Evolutionary conservation across 2,329 filamentous ascomycete genomes (phyloP).

Genomic region (Stachybotrys elegans): DNA sequence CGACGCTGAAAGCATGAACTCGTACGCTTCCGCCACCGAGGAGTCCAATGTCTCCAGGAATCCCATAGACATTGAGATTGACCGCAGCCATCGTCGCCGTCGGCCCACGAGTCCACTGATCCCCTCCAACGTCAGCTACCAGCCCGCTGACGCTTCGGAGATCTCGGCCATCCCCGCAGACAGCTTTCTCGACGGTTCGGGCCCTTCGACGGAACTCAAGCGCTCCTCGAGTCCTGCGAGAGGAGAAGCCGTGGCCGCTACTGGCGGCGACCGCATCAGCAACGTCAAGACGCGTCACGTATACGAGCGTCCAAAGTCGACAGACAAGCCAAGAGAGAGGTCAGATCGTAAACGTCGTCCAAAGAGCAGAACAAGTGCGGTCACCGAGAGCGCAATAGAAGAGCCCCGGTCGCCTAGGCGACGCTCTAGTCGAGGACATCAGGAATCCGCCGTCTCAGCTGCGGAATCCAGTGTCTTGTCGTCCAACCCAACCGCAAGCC

Average conservation of each 20-base stretch:
- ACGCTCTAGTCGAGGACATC: slow-evolving; percentile 45
- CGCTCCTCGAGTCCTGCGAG: slow-evolving; percentile 38
- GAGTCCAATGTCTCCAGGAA: slow-evolving; percentile 72
- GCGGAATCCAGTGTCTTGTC: slow-evolving; percentile 51
- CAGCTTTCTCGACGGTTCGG: slow-evolving; percentile 57
- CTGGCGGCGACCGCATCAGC: slow-evolving; percentile 35
- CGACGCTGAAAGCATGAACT: slow-evolving; percentile 64
- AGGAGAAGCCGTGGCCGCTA: slow-evolving; percentile 30
- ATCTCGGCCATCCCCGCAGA: slow-evolving; percentile 71
- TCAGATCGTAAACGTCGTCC: slow-evolving; percentile 41
- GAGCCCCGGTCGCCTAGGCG: slow-evolving; percentile 41
- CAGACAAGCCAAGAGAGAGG: slow-evolving; percentile 39
- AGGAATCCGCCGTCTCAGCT: slow-evolving; percentile 48
- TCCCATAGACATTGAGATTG: slow-evolving; percentile 86
- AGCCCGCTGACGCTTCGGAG: slow-evolving; percentile 68
- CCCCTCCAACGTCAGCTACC: slow-evolving; percentile 54
- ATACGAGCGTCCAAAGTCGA: slow-evolving; percentile 35
- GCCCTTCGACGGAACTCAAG: slow-evolving; percentile 33
- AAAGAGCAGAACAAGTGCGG: slow-evolving; percentile 46
- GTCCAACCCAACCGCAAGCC: slow-evolving; percentile 47
- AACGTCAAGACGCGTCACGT: slow-evolving; percentile 40
- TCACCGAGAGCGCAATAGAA: slow-evolving; percentile 42
- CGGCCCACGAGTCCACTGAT: slow-evolving; percentile 65
- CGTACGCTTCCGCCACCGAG: slow-evolving; percentile 72
- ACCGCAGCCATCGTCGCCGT: slow-evolving; percentile 53